Conservation (phyloP, 2,329 filamentous ascomycete species). For the Seiridium unicorne region DNA sequence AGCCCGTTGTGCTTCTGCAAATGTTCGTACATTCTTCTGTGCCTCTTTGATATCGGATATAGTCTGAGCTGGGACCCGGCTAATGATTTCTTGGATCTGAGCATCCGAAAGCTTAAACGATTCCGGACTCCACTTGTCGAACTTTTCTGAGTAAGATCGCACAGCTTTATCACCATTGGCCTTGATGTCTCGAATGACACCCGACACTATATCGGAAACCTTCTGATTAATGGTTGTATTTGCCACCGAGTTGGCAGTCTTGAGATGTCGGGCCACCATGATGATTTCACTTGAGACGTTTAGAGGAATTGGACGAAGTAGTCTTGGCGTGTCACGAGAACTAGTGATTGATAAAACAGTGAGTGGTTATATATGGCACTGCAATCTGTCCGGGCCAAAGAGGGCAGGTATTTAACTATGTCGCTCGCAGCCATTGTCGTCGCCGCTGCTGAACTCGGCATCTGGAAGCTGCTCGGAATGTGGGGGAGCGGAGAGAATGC, state of each 20-base stretch:
- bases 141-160: constrained; percentile 47
- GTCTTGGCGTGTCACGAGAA: too few species aligned
- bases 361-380: too few species aligned
- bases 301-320: too few species aligned
- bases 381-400: too few species aligned
- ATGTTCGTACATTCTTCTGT: constrained; percentile 46
- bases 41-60: constrained; percentile 38
- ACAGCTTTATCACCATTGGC: constrained; percentile 46
- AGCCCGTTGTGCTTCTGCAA: constrained; percentile 45
- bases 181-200: constrained; percentile 46
- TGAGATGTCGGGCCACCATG: constrained; percentile 21
- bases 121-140: constrained; percentile 50
- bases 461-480: too few species aligned
- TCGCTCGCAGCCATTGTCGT: too few species aligned
- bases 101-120: constrained; percentile 44
- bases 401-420: too few species aligned
- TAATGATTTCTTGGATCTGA: constrained; percentile 44
- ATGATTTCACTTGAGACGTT: not conserved
- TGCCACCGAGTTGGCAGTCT: constrained; percentile 16
- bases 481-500: too few species aligned
- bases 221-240: constrained; percentile 22
- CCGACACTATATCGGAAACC: constrained; percentile 40
- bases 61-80: constrained; percentile 40
- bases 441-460: too few species aligned
- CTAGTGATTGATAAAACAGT: too few species aligned